Base-by-base conservation (phyloP, 1,284 basidiomycete species). In the Naganishia cerealis region DNA sequence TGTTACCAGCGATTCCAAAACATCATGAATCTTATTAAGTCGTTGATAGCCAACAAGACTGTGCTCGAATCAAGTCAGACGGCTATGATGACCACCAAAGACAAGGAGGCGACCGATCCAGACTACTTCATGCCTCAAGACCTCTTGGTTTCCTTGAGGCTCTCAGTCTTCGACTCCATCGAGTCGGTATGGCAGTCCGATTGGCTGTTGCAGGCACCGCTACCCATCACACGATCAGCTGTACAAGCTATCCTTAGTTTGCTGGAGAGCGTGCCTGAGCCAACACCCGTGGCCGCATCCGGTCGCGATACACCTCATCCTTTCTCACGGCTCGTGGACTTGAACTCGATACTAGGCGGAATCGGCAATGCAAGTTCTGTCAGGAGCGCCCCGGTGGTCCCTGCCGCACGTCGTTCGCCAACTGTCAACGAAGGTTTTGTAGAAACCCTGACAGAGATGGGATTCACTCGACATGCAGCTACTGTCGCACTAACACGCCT, bases 371-470 rank as follows among this genome's bases (percentile, higher is more conserved):
- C 54, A 57, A 8, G 50, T 71, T 33, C 24, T 61, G 39, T 53
- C 6, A 12, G 24, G 6, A 54, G 26, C n/a, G 63, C 12, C 5
- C 61, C 61, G 0, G 67, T 16, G 54, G 66, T 46, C 48, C 68
- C 65, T 21, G 61, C 53, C 36, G 65, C 42, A 56, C 69, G 62
- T 29, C 65, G n/a, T 52, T 69, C 33, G 43, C 46, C 42, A 36
- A 68, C 33, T 16, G 61, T 24, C 66, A 66, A 65, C 57, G 69
- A 21, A 57, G 67, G 24, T 66, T 86, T 88, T 38, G 86, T 97
- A 56, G 85, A 87, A 58, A 89, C 92, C 74, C 83, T 99, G 58
- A 88, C 88, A 18, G 95, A 99, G 73, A 99, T 99, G 96, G 96
- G 96, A 59, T 99, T 99, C 82, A 87, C 90, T 33, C 87, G 92